These are phyloP conservation scores for Trematosphaeria pertusa DNA, from an alignment of 2,329 filamentous ascomycete species.

Conservation along the genomic window DNA sequence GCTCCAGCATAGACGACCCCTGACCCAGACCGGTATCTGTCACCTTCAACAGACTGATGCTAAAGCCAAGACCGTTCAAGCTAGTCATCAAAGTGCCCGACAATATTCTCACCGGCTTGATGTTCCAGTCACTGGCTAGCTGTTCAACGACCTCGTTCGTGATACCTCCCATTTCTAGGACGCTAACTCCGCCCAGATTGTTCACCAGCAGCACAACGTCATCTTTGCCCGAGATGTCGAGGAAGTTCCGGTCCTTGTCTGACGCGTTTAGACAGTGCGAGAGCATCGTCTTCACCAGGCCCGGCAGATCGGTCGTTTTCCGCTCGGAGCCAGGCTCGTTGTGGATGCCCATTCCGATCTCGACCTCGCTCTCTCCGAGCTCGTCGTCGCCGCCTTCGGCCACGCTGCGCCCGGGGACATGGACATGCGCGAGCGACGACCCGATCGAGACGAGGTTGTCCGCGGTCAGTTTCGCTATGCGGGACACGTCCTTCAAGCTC, in stretches of 20 bases:
- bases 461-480: conserved; percentile 73
- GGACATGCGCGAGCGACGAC: conserved; percentile 87
- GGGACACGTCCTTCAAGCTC: conserved; percentile 72
- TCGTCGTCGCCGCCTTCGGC: conserved; percentile 63
- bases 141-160: conserved; percentile 71
- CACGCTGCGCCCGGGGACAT: conserved; percentile 78
- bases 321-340: conserved; percentile 65
- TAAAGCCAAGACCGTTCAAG: conserved; percentile 75
- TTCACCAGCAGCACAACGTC: conserved; percentile 74
- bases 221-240: conserved; percentile 66
- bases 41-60: conserved; percentile 70
- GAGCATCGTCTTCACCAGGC: conserved; percentile 66
- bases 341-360: conserved; percentile 78
- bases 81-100: conserved; percentile 76
- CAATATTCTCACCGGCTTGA: conserved; percentile 67
- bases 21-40: conserved; percentile 65
- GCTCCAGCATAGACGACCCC: conserved; percentile 68
- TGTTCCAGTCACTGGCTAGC: conserved; percentile 63
- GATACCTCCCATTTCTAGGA: conserved; percentile 75
- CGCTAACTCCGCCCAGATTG: conserved; percentile 76
- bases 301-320: conserved; percentile 50
- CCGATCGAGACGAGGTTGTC: conserved; percentile 85
- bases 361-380: conserved; percentile 66
- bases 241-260: conserved; percentile 75
- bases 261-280: conserved; percentile 66